phyloP scores from a whole-genome alignment of 2,329 filamentous ascomycete species.

The Dryadomyces quercivorus region DNA sequence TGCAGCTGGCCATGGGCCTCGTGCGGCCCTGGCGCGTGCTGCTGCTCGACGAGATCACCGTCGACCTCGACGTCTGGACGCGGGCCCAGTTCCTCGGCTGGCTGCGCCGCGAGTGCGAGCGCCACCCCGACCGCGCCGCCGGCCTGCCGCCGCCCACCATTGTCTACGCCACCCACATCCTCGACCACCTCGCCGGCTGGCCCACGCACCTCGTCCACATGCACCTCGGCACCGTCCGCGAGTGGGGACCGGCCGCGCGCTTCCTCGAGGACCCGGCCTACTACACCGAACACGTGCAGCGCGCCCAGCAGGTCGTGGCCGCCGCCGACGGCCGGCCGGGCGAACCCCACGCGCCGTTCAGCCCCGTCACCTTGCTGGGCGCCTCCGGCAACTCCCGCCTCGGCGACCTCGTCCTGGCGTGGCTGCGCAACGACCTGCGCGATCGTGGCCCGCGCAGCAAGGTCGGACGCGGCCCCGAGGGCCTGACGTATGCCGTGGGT shows the following conservation, averaged over 20 bases:
- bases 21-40: conserved; percentile 84
- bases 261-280: conserved; percentile 37
- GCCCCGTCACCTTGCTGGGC: conserved; percentile 5
- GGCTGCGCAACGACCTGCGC: conserved; percentile 71
- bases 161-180: conserved; percentile 93
- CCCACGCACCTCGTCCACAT: conserved; percentile 94
- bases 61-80: conserved; percentile 82
- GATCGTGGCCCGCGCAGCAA: conserved; percentile 65
- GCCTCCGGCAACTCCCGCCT: conserved; percentile 65
- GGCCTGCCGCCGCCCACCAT: conserved; percentile 48
- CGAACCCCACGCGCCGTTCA: conserved; percentile 9
- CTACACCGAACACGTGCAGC: conserved; percentile 6
- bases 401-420: conserved; percentile 76
- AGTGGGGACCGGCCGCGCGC: conserved; percentile 63
- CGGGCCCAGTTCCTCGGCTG: conserved; percentile 77
- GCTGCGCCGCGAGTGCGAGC: conserved; percentile 76
- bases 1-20: conserved; percentile 93
- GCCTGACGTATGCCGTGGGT: conserved; percentile 46
- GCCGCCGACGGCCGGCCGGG: conserved; percentile 19
- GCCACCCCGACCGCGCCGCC: conserved; percentile 37
- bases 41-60: conserved; percentile 90
- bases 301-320: not conserved
- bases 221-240: conserved; percentile 77
- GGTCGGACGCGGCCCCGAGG: conserved; percentile 42
- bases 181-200: conserved; percentile 92